Evolutionary conservation across 2,329 filamentous ascomycete genomes (phyloP).

Genomic region (Botryotinia globosa): DNA sequence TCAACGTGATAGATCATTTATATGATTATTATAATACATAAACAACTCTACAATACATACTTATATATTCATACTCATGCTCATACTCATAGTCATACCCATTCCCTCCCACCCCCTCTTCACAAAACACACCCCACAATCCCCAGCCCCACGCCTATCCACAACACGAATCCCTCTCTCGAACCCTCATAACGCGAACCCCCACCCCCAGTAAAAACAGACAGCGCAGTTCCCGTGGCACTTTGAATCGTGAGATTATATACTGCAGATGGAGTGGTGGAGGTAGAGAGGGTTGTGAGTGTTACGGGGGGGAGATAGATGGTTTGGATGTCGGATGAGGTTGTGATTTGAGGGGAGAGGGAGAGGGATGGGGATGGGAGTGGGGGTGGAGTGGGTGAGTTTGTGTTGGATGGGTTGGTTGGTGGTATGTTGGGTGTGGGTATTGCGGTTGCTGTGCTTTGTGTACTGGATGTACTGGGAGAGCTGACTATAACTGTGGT

Average conservation of each 20-base stretch:
- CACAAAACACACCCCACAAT: neutral
- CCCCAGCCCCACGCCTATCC: neutral
- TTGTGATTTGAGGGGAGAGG: neutral
- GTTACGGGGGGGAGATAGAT: neutral
- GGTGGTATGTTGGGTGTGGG: neutral
- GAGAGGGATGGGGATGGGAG: rapidly evolving
- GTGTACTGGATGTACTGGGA: neutral
- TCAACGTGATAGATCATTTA: neutral
- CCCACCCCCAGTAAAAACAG: neutral
- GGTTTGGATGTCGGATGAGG: neutral
- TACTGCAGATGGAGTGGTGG: neutral
- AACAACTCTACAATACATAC: neutral
- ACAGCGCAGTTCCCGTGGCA: neutral
- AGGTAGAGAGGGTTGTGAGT: neutral
- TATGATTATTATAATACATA: neutral
- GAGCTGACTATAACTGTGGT: neutral
- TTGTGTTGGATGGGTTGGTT: neutral
- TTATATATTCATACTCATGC: neutral
- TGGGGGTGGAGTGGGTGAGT: neutral
- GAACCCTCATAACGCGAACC: too few relatives aligned
- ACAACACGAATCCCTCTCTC: too few relatives aligned
- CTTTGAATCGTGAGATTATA: neutral
- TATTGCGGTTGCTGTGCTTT: neutral
- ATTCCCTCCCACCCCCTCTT: neutral
- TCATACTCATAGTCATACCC: neutral